Evolutionary conservation across 164 flowering plant species (phyloP), one percentile per base, ranked within the genome.

Genomic region (Dillenia suffruticosa): DNA sequence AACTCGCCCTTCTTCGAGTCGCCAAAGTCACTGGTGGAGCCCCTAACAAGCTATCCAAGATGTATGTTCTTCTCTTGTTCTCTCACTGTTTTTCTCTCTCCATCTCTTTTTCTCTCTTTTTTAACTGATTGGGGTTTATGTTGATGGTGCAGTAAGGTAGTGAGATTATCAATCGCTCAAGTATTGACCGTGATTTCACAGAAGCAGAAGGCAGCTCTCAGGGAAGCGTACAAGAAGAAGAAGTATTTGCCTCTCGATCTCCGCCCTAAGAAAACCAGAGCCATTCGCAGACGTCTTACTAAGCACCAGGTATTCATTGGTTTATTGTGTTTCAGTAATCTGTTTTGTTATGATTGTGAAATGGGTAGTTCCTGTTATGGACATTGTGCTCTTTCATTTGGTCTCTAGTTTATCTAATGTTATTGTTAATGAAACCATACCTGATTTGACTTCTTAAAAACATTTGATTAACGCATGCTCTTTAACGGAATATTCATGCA

Each of bases 11-110:
- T 24, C 86, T 84, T 56, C 79, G 86, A 3, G 89, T 81, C 54
- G 81, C 87, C 11, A 82, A 84, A 73, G 90, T 84, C 76, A 83
- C 87, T 10, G 90, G 90, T 44, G 87, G 90, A 12, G 85, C 87
- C 1, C 84, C 90, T 1, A 75, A 75, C 75, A 75, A 71, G 72
- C 78, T 75, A 64, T 74, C 77, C 11, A 74, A 66, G 66, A 69
- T 73, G 74, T 73, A 56, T 19, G 12, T 50, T 51, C 47, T 51
- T n/a, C 11, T 1, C 16, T 19, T 19, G 22, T 1, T 19, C 8
- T 59, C 44, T 51, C 11, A 12, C 12, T 56, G 9, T 52, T 14
- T 17, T n/a, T 9, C 12, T 56, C 10, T 53, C 22, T 44, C 43
- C 4, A 1, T 53, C 48, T 46, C 12, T 15, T 75, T 86, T n/a